Evolutionary conservation across 2,329 filamentous ascomycete species (phyloP).

Genomic region (Cladosporium cucumerinum): DNA sequence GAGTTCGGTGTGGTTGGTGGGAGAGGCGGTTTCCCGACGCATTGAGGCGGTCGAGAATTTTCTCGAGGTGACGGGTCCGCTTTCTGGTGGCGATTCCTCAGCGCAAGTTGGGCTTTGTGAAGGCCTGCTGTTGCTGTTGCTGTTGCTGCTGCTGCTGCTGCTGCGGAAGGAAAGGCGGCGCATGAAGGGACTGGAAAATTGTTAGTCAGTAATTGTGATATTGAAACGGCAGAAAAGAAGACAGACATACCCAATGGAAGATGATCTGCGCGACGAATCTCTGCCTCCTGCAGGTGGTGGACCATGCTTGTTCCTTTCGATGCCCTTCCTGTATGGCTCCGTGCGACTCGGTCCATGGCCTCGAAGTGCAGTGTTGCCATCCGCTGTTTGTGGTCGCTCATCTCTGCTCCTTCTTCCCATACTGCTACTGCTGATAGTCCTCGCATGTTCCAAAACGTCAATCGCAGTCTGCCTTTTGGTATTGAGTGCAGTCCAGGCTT

Average conservation of each 20-base stretch:
- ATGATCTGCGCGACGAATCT: slow-evolving; percentile 17
- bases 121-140: slow-evolving; percentile 27
- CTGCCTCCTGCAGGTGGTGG: slow-evolving; percentile 1
- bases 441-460: slow-evolving; percentile 11
- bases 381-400: neutral
- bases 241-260: slow-evolving; percentile 19
- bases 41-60: neutral
- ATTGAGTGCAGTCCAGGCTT: neutral
- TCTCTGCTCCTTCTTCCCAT: neutral
- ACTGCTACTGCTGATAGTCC: neutral
- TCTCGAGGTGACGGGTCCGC: slow-evolving; percentile 49
- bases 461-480: slow-evolving; percentile 5
- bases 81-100: slow-evolving; percentile 20
- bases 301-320: slow-evolving; percentile 4
- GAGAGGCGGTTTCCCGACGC: neutral
- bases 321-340: slow-evolving; percentile 1
- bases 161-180: slow-evolving; percentile 30
- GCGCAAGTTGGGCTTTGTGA: slow-evolving; percentile 11
- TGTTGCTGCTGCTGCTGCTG: slow-evolving; percentile 25
- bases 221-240: no score
- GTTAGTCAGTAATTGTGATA: no score
- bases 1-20: neutral
- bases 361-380: neutral
- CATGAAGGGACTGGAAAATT: slow-evolving; percentile 25
- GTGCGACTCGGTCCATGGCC: neutral